Percentiles rank a stretch among this genome's conserved stretches.
These are phyloP conservation scores for Penicillium bovifimosum DNA, from an alignment of 495 filamentous ascomycete species.

Conservation along the genomic window DNA sequence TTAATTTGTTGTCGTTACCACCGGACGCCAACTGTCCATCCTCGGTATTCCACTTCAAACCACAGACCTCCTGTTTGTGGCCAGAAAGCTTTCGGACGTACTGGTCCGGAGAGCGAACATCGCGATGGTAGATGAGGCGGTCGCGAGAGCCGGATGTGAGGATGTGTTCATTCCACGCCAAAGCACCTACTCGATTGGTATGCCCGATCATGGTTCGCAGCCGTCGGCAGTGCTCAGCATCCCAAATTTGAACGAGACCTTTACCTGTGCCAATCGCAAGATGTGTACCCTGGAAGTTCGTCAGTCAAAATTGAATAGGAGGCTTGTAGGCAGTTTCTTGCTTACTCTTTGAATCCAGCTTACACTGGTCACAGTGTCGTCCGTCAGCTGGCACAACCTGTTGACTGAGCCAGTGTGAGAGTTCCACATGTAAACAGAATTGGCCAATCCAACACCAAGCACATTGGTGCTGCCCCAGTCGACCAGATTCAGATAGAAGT, in stretches of 20 bases:
- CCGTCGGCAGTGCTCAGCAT: conserved; percentile 77
- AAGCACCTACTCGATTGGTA: conserved; percentile 79
- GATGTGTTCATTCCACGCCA: conserved; percentile 98
- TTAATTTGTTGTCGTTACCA: conserved; percentile 96
- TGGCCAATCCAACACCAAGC: conserved; percentile 83
- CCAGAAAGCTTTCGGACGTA: conserved; percentile 75
- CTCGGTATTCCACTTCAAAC: conserved; percentile 94
- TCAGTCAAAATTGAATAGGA: conserved; percentile 6
- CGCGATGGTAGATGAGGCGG: conserved; percentile 87
- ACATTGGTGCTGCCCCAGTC: conserved; percentile 98
- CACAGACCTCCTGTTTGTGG: conserved; percentile 98
- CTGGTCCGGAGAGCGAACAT: conserved; percentile 90
- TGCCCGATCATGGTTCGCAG: conserved; percentile 96
- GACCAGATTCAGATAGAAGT: conserved; percentile 95
- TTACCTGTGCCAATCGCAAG: conserved; percentile 90
- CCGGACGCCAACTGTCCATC: conserved; percentile 93
- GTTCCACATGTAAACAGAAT: conserved; percentile 99
- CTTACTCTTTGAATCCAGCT: conserved; percentile 87
- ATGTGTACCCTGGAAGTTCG: conserved; percentile 66
- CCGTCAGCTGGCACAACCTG: conserved; percentile 86
- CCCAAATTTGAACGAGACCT: conserved; percentile 95
- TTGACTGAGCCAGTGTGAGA: conserved; percentile 79
- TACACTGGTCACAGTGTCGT: conserved; percentile 93
- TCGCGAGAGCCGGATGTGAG: conserved; percentile 93
- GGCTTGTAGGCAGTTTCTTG: neutral